Percentiles rank a stretch among this genome's conserved stretches.
Evolutionary conservation across 1,139 yeast species (phyloP).

Genomic region (Candida neerlandica): DNA sequence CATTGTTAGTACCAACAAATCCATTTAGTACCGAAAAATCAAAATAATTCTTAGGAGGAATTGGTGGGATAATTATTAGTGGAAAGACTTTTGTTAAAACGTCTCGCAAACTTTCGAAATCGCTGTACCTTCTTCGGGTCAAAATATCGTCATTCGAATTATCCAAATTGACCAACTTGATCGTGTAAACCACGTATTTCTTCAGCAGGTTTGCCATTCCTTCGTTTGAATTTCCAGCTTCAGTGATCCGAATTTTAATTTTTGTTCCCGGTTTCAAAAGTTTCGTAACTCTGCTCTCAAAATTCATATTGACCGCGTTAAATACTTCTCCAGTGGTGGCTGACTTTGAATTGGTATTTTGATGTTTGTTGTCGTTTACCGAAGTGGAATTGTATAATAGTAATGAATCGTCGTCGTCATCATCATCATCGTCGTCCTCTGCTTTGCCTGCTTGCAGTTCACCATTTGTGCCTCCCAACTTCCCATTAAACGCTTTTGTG

Average conservation of each 20-base stretch:
- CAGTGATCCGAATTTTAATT: constrained; percentile 58
- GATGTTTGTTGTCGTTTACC: constrained; percentile 10
- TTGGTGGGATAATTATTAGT: constrained; percentile 83
- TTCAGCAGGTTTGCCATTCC: constrained; percentile 61
- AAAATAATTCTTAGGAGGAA: constrained; percentile 83
- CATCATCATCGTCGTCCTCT: constrained; percentile 21
- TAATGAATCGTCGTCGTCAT: constrained; percentile 30
- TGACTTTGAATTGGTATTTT: constrained; percentile 4
- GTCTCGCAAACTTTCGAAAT: constrained; percentile 80
- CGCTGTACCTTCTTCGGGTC: constrained; percentile 86
- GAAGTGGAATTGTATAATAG: constrained; percentile 26
- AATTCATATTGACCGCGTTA: constrained; percentile 37
- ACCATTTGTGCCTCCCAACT: constrained; percentile 9
- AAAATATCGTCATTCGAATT: constrained; percentile 39
- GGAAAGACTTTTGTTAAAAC: constrained; percentile 77
- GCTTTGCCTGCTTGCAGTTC: constrained; percentile 4
- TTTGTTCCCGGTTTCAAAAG: constrained; percentile 34
- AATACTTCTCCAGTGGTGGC: constrained; percentile 18
- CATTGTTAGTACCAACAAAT: constrained; percentile 23
- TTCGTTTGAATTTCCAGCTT: constrained; percentile 80
- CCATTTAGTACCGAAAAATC: constrained; percentile 41
- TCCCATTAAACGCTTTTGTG: constrained; percentile 12
- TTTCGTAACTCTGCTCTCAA: constrained; percentile 42
- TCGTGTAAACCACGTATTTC: constrained; percentile 79
- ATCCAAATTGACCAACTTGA: constrained; percentile 48